phyloP scores from a whole-genome alignment of 495 filamentous ascomycete genomes.

The Cladorrhinum samala region DNA sequence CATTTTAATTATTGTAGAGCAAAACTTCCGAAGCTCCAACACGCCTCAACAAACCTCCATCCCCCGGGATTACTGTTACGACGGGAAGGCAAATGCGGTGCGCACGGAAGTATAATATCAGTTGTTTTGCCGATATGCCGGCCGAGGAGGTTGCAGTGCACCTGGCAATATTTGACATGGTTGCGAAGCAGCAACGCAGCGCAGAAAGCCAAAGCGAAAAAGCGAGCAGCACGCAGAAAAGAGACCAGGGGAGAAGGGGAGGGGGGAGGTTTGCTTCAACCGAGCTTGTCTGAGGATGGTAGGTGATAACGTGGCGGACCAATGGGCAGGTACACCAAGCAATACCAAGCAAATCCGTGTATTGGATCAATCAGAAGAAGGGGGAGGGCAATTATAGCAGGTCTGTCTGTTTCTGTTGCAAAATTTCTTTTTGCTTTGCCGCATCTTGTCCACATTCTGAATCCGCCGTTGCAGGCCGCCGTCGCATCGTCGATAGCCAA shows the following conservation, averaged over 20 bases:
- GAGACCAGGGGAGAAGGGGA: too few species aligned
- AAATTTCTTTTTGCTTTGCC: too few species aligned
- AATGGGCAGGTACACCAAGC: constrained; percentile 2
- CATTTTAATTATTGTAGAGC: too few species aligned
- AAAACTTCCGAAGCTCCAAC: too few species aligned
- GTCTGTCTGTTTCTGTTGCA: too few species aligned
- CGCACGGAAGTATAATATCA: not conserved
- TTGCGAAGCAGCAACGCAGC: not conserved
- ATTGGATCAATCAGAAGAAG: not conserved
- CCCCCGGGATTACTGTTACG: too few species aligned
- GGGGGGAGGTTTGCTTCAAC: constrained; percentile 1
- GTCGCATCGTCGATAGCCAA: too few species aligned
- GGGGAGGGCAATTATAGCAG: not conserved
- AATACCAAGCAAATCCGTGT: not conserved
- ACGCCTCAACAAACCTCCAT: too few species aligned
- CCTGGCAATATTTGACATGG: not conserved
- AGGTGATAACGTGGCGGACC: constrained; percentile 1
- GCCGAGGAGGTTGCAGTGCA: not conserved
- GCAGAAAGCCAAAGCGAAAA: not conserved
- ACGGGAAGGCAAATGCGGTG: too few species aligned
- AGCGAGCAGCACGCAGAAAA: too few species aligned
- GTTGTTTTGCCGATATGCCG: not conserved
- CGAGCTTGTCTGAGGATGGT: constrained; percentile 4
- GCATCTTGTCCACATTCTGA: too few species aligned
- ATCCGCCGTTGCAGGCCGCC: too few species aligned